Evolutionary conservation across 495 filamentous ascomycete species (phyloP).

Genomic region (Neurospora sp.): DNA sequence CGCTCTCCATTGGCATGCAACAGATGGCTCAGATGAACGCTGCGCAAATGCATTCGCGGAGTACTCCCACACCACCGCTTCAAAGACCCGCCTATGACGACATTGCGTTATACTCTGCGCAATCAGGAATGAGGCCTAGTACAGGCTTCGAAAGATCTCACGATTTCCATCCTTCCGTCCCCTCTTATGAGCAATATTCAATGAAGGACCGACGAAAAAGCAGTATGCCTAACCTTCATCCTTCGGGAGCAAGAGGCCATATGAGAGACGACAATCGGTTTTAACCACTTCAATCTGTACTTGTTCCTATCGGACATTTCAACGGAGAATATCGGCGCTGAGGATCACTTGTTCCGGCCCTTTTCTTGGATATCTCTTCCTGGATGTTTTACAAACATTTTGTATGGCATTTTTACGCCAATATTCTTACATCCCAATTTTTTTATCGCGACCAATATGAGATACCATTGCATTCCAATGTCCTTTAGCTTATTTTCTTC

Average conservation of each 20-base stretch:
- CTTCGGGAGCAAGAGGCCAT: constrained; percentile 30
- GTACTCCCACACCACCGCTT: constrained; percentile 34
- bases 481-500: background rate
- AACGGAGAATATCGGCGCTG: background rate
- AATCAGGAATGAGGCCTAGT: background rate
- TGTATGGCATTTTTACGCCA: background rate
- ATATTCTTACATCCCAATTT: background rate
- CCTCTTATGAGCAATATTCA: background rate
- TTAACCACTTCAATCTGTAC: constrained; percentile 1
- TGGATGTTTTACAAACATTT: background rate
- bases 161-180: background rate
- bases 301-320: background rate
- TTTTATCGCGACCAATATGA: background rate
- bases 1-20: constrained; percentile 22
- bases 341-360: background rate
- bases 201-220: constrained; percentile 34
- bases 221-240: constrained; percentile 20
- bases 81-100: constrained; percentile 16
- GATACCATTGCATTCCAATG: background rate
- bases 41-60: constrained; percentile 22
- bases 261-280: constrained; percentile 34
- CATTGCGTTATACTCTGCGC: background rate
- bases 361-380: background rate
- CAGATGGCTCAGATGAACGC: constrained; percentile 28
- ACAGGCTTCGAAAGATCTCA: background rate